Conservation (phyloP, 2,329 filamentous ascomycete species). For the Calonectria pseudoturangicola region DNA sequence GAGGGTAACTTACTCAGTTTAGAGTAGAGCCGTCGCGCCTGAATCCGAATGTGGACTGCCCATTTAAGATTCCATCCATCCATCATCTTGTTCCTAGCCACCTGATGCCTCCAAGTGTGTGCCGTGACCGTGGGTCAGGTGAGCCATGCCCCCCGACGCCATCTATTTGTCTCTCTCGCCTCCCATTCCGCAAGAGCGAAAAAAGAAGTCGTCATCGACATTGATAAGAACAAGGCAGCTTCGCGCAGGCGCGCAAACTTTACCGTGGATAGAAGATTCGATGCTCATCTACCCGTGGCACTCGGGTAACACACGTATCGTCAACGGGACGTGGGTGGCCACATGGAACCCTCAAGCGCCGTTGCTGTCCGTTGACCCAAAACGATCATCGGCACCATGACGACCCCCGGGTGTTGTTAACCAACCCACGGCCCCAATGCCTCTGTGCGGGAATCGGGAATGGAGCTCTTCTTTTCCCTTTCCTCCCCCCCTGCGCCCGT, state of each 20-base stretch:
- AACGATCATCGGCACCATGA: constrained; percentile 1
- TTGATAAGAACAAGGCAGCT: constrained; percentile 15
- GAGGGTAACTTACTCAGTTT: constrained; percentile 29
- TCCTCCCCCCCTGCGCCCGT: constrained; percentile 13
- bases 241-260: neutral
- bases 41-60: constrained; percentile 38
- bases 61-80: constrained; percentile 27
- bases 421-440: constrained; percentile 20
- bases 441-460: neutral
- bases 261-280: constrained; percentile 1
- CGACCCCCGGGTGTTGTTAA: constrained; percentile 35
- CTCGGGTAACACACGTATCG: neutral
- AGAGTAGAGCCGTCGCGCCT: constrained; percentile 25
- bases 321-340: constrained; percentile 11
- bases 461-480: neutral
- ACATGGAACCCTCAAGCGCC: constrained; percentile 35
- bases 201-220: constrained; percentile 2
- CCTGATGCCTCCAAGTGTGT: constrained; percentile 50
- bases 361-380: constrained; percentile 29
- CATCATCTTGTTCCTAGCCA: constrained; percentile 45
- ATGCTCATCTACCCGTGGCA: constrained; percentile 19
- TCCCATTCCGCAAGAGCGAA: constrained; percentile 16
- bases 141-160: constrained; percentile 56
- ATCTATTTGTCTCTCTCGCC: constrained; percentile 46
- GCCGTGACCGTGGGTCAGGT: constrained; percentile 56